Conservation (phyloP, 2,329 filamentous ascomycete species). For the Microsporum ferrugineum region DNA sequence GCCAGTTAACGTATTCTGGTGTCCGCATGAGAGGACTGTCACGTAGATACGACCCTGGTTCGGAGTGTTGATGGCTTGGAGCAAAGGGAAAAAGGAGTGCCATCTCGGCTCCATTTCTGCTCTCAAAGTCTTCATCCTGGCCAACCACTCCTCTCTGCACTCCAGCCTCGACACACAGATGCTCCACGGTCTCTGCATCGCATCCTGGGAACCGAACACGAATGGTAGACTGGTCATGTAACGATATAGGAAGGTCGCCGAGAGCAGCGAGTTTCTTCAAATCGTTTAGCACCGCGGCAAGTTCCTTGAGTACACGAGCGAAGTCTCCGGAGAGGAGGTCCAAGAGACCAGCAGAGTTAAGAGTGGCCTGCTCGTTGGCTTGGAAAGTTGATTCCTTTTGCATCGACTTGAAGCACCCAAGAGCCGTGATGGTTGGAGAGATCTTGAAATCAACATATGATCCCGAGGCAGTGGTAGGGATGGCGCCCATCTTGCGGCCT, state of each 20-base stretch:
- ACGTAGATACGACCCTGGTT: constrained; percentile 19
- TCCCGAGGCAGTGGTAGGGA: constrained; percentile 48
- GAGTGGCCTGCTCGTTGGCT: constrained; percentile 43
- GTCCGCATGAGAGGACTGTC: constrained; percentile 24
- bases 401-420: constrained; percentile 52
- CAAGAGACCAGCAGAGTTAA: constrained; percentile 74
- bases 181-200: constrained; percentile 69
- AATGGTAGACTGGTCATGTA: constrained; percentile 56
- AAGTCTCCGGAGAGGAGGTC: constrained; percentile 82
- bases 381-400: constrained; percentile 21
- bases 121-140: constrained; percentile 67
- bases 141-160: constrained; percentile 65
- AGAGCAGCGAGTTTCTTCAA: constrained; percentile 63
- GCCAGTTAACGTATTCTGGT: constrained; percentile 43
- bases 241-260: constrained; percentile 70
- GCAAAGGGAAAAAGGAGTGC: constrained; percentile 81
- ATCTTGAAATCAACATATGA: constrained; percentile 81
- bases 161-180: constrained; percentile 76
- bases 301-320: constrained; percentile 70
- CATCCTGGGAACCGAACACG: constrained; percentile 86
- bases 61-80: constrained; percentile 43
- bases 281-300: constrained; percentile 68
- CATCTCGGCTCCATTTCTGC: constrained; percentile 54
- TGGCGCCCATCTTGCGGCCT: constrained; percentile 52
- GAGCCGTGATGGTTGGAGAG: constrained; percentile 78